These are phyloP conservation scores for Astrothelium subdiscretum DNA, from an alignment of 495 filamentous ascomycete species.

Conservation along the genomic window DNA sequence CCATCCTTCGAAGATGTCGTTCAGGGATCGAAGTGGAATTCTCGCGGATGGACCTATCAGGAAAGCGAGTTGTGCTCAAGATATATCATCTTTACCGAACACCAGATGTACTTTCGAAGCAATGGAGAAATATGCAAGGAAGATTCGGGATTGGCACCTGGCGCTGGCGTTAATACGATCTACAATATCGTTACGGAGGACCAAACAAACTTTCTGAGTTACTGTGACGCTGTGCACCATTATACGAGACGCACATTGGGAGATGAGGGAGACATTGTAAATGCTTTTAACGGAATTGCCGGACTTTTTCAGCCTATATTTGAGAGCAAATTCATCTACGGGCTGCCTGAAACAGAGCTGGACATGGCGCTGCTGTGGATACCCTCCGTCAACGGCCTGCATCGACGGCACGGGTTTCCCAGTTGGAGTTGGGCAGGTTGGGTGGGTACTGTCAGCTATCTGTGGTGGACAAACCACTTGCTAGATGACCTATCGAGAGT, in stretches of 20 bases:
- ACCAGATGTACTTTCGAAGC: neutral
- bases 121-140: neutral
- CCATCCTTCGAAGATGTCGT: neutral
- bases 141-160: no score
- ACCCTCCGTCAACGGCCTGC: neutral
- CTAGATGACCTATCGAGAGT: no score
- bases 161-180: no score
- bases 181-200: no score
- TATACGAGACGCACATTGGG: neutral
- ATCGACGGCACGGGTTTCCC: neutral
- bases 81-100: neutral
- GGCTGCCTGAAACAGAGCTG: neutral
- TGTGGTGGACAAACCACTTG: no score
- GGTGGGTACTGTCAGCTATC: no score
- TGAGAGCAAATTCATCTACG: neutral
- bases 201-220: no score
- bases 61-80: no score
- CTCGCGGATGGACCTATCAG: neutral
- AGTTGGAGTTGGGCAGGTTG: neutral
- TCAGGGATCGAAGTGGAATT: neutral
- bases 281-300: neutral
- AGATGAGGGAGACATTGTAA: neutral
- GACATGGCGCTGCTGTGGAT: neutral
- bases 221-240: neutral
- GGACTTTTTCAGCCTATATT: neutral